Base-by-base conservation (phyloP, 2,329 filamentous ascomycete genomes). In the Pseudopyricularia javanii region DNA sequence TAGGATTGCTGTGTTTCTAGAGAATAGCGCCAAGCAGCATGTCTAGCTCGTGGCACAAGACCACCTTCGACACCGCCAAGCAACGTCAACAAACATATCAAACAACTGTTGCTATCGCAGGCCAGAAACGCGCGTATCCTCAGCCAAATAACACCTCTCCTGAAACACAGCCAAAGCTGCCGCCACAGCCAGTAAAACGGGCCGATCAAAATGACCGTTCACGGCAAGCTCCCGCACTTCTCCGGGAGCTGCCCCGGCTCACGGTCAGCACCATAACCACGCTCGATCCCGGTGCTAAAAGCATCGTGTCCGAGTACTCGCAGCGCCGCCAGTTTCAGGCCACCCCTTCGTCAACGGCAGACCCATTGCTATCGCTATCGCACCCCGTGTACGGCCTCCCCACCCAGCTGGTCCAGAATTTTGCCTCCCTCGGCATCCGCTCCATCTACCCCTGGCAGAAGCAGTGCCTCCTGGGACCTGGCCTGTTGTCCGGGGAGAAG, bases 391-490 rank as follows among this genome's bases (percentile, higher is more conserved):
- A 89, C 68, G 77, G 70, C 8, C 70, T 91, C 14, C 81, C 84
- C 3, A 58, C 66, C 0, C 66, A 71, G 24, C 68, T 90, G 37
- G 77, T 86, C 3, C 66, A 72, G 17, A 90, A 89, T 60, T 78
- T 90, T 60, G 74, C 73, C 49, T 67, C 70, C 0, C 70, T 86
- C 37, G 86, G 86, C n/a, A 85, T 91, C 53, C 76, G 73, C 40
- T 78, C 76, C 57, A 90, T 90, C 55, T 90, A 90, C 59, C 83
- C 84, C 2, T 91, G 86, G 86, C 86, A 90, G 65, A 85, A 85
- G 50, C 80, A 82, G 54, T 91, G 86, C 60, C 72, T 91, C 7
- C 71, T 85, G 52, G 80, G 81, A 0, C 80, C 79, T 3, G 83
- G 85, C 0, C 71, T 89, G 17, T 70, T 91, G 12, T 65, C 70